phyloP scores from a whole-genome alignment of 2,329 filamentous ascomycete genomes.

The Penicillium digitatum region DNA sequence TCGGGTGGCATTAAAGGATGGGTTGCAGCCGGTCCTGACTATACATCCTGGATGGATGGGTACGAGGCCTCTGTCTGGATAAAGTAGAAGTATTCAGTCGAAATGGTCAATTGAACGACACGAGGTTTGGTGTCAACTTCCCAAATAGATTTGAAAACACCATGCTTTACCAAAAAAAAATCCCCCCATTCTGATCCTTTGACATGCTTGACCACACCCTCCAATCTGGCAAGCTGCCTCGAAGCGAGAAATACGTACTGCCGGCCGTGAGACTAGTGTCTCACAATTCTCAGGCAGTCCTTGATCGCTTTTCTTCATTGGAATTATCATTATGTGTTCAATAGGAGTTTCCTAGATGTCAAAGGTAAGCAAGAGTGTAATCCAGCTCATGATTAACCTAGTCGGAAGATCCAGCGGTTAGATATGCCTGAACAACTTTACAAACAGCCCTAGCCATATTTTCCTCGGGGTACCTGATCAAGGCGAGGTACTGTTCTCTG shows the following conservation, averaged over 20 bases:
- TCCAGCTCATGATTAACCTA: background rate
- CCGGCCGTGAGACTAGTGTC: background rate
- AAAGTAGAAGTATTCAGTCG: constrained; percentile 1
- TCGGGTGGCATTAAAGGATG: constrained; percentile 55
- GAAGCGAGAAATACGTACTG: no score
- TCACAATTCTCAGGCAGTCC: background rate
- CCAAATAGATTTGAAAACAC: no score
- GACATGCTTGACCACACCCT: background rate
- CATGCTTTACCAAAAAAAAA: background rate
- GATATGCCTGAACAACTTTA: no score
- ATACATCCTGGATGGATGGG: constrained; percentile 47
- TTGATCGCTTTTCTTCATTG: background rate
- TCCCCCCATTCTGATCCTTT: no score
- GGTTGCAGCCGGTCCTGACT: constrained; percentile 49
- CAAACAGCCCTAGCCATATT: background rate
- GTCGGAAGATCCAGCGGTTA: background rate
- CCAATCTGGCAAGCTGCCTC: background rate
- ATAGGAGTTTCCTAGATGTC: no score
- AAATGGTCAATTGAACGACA: background rate
- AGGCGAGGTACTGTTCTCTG: background rate
- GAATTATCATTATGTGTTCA: background rate
- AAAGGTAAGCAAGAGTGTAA: background rate
- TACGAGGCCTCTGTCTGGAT: constrained; percentile 28
- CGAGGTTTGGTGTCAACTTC: background rate
- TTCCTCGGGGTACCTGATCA: background rate